These are phyloP conservation scores for Eucalyptus pauciflora DNA, from an alignment of 345 rosid species.

Conservation along the genomic window DNA sequence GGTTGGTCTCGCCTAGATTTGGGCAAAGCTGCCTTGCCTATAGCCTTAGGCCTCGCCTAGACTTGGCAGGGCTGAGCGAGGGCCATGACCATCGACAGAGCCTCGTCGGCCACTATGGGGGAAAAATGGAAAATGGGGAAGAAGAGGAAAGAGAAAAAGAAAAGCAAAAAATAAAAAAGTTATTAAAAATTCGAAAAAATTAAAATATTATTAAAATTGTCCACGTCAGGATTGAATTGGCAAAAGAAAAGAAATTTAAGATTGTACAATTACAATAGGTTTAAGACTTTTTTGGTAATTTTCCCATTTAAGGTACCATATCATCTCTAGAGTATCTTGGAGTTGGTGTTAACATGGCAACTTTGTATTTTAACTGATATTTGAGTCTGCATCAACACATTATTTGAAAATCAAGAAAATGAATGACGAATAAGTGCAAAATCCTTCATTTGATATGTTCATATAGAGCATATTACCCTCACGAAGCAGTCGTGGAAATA, in stretches of 20 bases:
- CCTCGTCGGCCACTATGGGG: fast-evolving
- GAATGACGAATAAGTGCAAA: background rate
- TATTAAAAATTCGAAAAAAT: no score
- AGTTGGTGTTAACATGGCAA: background rate
- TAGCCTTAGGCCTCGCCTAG: no score
- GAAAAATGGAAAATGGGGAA: no score
- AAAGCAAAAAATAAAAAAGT: no score
- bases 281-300: no score
- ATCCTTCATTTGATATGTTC: background rate
- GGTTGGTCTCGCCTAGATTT: no score
- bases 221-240: no score
- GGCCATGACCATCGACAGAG: fast-evolving
- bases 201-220: no score
- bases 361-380: background rate
- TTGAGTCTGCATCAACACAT: background rate
- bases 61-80: fast-evolving
- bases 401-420: background rate
- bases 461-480: background rate
- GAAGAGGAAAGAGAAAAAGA: no score
- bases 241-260: no score
- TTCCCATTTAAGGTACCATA: background rate
- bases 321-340: background rate
- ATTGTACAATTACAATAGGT: no score
- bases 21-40: no score
- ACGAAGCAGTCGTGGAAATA: constrained; percentile 20